These are phyloP conservation scores for Lactifluus hygrophoroides DNA, from an alignment of 768 basidiomycete genomes.

Conservation along the genomic window DNA sequence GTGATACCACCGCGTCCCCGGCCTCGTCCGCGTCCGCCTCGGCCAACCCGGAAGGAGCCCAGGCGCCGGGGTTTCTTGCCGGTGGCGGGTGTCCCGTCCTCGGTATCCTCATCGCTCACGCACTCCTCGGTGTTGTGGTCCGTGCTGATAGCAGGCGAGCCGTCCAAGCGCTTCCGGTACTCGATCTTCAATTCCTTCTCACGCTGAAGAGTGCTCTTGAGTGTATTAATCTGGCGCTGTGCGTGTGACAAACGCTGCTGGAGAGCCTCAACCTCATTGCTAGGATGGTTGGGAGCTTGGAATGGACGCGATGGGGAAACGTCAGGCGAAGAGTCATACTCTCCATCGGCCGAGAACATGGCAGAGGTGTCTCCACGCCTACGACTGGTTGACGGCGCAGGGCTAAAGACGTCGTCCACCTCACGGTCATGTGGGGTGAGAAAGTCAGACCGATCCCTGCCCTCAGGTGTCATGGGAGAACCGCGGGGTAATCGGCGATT, in stretches of 20 bases:
- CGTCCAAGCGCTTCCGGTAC: slow-evolving; percentile 43
- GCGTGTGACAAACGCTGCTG: slow-evolving; percentile 80
- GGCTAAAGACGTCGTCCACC: slow-evolving; percentile 59
- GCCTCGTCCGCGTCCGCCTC: slow-evolving; percentile 15
- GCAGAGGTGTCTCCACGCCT: slow-evolving; percentile 46
- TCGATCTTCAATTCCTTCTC: slow-evolving; percentile 80
- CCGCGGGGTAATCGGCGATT: slow-evolving; percentile 53
- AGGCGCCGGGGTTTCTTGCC: slow-evolving; percentile 13
- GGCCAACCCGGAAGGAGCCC: slow-evolving; percentile 11
- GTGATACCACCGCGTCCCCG: slow-evolving; percentile 18
- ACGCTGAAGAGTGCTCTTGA: slow-evolving; percentile 68
- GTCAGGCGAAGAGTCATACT: slow-evolving; percentile 50
- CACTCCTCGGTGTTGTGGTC: slow-evolving; percentile 36
- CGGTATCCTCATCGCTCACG: slow-evolving; percentile 42
- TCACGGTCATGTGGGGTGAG: slow-evolving; percentile 51
- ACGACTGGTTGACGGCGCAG: slow-evolving; percentile 49
- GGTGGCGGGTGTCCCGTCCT: slow-evolving; percentile 12
- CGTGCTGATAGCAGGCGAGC: slow-evolving; percentile 34
- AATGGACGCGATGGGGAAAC: slow-evolving; percentile 53
- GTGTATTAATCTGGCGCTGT: slow-evolving; percentile 75
- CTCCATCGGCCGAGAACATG: slow-evolving; percentile 37
- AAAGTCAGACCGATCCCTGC: slow-evolving; percentile 24
- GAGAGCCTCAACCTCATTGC: slow-evolving; percentile 72
- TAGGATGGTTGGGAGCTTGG: slow-evolving; percentile 65
- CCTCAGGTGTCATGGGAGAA: slow-evolving; percentile 66